Base-by-base conservation (phyloP, 306 rosid species). In the Phaseolus lunatus region DNA sequence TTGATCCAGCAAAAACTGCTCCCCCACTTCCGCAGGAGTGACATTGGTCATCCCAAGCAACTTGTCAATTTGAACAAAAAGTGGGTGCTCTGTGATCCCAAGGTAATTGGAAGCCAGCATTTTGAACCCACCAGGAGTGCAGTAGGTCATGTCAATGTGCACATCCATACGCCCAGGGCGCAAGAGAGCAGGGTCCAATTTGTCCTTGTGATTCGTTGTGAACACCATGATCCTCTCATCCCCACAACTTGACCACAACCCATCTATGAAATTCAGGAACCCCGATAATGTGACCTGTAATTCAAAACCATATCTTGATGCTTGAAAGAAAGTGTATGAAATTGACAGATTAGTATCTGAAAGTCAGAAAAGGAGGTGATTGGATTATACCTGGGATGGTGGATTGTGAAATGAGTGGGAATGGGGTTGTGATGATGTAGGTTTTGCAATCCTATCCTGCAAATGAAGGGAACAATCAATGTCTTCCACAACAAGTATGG, bases 1-100 rank as follows among this genome's bases (percentile, higher is more conserved):
- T 8, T 62, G 67, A 13, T 68, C 52, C 63, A 61, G 74, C 61
- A 85, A 73, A 45, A 85, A 48, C 27, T 73, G 78, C 23, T 82
- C 88, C 20, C 76, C 85, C 16, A 81, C 81, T 24, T 85, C 85
- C 2, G 88, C 85, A 67, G 88, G 85, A 73, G 85, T 78, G 52
- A 78, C 84, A 54, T 78, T 72, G 9, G 18, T 20, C 16, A n/a
- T 76, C 63, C 43, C 50, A 20, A 78, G 76, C 8, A 78, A 47
- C 27, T 24, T 54, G 5, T 78, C 61, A 3, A 73, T 41, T 41
- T 84, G 31, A 45, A 6, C 56, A 65, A 84, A 75, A 22, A 84
- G 84, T 3, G 80, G 71, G 79, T 84, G 87, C 23, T 70, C 33
- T 14, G 50, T 52, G 43, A 80, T 56, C 23, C 84, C 82, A 3